These are phyloP conservation scores for Nadsonia starkeyi-henricii DNA, from an alignment of 1,139 yeast genomes.

Conservation along the genomic window DNA sequence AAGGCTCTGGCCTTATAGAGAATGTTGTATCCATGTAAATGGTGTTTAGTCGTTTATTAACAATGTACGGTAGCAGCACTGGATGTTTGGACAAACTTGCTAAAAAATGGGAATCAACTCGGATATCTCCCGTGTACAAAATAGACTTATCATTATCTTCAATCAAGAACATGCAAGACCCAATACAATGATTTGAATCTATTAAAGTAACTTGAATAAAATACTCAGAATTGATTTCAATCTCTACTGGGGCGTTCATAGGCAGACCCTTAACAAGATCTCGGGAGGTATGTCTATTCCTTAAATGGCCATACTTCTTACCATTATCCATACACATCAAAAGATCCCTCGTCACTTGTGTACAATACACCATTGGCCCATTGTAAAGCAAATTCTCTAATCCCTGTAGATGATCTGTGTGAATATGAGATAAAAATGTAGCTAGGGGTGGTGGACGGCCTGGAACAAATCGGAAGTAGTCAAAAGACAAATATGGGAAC, in stretches of 20 bases:
- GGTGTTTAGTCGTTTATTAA: background rate
- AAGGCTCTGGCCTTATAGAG: background rate
- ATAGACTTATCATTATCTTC: background rate
- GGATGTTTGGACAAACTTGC: background rate
- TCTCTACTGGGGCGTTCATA: background rate
- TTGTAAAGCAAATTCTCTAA: background rate
- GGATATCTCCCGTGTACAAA: background rate
- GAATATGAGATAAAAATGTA: background rate
- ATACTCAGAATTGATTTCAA: background rate
- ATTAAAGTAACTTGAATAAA: background rate
- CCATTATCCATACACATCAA: background rate
- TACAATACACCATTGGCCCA: background rate
- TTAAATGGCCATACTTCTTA: background rate
- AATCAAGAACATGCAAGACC: background rate
- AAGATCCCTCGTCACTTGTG: background rate
- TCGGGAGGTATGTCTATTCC: background rate
- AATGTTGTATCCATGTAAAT: background rate
- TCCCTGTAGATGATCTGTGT: background rate
- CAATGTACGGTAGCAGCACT: background rate
- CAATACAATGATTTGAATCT: background rate
- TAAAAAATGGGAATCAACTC: background rate
- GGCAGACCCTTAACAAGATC: background rate
- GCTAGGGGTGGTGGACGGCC: background rate
- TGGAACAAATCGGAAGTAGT: background rate
- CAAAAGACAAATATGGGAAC: background rate